Evolutionary conservation across 139 green algal genomes (phyloP).

Genomic region (Pleodorina starrii): DNA sequence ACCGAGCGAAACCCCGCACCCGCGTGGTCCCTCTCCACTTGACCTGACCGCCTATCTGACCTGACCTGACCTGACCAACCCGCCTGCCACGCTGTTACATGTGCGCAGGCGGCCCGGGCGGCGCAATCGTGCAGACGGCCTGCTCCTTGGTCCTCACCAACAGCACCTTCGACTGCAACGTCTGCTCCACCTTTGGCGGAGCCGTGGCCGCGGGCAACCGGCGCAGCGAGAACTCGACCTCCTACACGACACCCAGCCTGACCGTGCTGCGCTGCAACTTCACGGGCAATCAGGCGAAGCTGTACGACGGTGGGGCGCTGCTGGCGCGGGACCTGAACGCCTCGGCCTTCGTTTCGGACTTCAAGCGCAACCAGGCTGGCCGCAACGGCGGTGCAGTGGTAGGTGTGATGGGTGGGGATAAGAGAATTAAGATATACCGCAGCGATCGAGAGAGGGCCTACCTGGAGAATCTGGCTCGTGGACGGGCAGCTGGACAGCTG

Average conservation of each 20-base stretch:
- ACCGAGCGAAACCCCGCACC: too few species aligned
- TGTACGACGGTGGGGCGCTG: not conserved
- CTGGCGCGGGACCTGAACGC: constrained; percentile 17
- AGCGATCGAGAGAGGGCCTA: too few species aligned
- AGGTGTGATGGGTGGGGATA: too few species aligned
- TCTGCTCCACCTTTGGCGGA: not conserved
- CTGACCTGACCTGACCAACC: too few species aligned
- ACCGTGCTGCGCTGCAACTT: not conserved
- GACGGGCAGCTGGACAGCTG: too few species aligned
- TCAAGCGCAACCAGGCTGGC: not conserved
- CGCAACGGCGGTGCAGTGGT: constrained; percentile 16
- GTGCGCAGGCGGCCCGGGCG: constrained; percentile 15
- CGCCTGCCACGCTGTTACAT: too few species aligned
- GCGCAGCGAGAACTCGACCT: not conserved
- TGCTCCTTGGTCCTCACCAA: not conserved
- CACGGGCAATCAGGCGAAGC: not conserved
- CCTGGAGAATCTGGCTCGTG: too few species aligned
- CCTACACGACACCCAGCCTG: not conserved
- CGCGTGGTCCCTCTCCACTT: too few species aligned
- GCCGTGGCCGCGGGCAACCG: not conserved
- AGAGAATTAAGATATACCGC: too few species aligned
- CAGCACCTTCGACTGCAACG: not conserved
- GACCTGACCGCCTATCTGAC: too few species aligned
- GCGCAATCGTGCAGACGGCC: not conserved
- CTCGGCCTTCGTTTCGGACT: not conserved